Conservation (phyloP, 1,139 yeast species). For the Yamadazyma buinensis region DNA sequence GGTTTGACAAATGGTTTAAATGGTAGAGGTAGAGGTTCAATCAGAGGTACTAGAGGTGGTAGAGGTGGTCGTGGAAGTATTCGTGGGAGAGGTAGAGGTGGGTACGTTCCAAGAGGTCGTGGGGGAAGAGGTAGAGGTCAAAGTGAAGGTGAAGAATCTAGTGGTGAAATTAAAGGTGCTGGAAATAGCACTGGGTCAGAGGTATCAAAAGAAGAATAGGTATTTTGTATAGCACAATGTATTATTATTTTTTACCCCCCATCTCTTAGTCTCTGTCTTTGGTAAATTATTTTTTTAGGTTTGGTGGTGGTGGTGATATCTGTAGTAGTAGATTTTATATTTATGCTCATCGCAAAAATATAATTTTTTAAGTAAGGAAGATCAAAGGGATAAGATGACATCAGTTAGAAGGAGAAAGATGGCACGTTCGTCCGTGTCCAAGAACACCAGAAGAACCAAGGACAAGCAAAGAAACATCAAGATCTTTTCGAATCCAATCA, state of each 20-base stretch:
- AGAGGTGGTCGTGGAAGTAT: constrained; percentile 2
- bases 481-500: constrained; percentile 70
- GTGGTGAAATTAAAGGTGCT: too few species aligned
- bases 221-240: too few species aligned
- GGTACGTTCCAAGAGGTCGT: background rate
- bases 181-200: too few species aligned
- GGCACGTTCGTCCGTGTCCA: constrained; percentile 66
- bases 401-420: constrained; percentile 87
- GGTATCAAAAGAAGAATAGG: too few species aligned
- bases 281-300: too few species aligned
- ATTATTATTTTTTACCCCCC: too few species aligned
- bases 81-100: constrained; percentile 6
- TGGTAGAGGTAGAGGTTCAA: constrained; percentile 6
- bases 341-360: constrained; percentile 9
- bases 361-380: too few species aligned
- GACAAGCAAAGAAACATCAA: constrained; percentile 65
- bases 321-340: too few species aligned
- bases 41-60: constrained; percentile 6
- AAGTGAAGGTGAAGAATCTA: too few species aligned
- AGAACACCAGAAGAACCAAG: constrained; percentile 64
- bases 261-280: too few species aligned
- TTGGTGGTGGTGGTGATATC: too few species aligned
- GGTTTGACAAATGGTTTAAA: constrained; percentile 6
- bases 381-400: too few species aligned
- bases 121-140: background rate